Conservation (phyloP, 768 basidiomycete species). For the Lactarius indigo region DNA sequence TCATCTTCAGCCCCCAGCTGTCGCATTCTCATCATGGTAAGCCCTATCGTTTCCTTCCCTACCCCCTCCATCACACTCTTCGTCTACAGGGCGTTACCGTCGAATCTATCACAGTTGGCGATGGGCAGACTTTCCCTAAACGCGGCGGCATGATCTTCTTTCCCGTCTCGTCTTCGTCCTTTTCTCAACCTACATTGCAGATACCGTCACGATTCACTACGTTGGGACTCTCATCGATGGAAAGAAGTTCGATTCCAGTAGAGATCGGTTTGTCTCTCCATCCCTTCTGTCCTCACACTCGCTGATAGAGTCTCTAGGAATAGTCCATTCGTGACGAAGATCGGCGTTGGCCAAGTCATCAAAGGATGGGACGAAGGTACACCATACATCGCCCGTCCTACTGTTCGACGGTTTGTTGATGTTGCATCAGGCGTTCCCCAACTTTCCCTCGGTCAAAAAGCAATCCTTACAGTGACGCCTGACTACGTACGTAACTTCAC, state of each 20-base stretch:
- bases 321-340: slow-evolving; percentile 60
- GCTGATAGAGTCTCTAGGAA: slow-evolving; percentile 38
- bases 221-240: slow-evolving; percentile 67
- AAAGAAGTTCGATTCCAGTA: slow-evolving; percentile 68
- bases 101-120: slow-evolving; percentile 54
- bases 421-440: slow-evolving; percentile 59
- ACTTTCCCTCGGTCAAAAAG: slow-evolving; percentile 75
- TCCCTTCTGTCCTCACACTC: slow-evolving; percentile 15
- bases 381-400: slow-evolving; percentile 23
- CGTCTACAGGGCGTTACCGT: slow-evolving; percentile 64
- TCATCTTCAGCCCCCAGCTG: slow-evolving; percentile 10
- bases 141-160: slow-evolving; percentile 52
- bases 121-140: slow-evolving; percentile 63
- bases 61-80: slow-evolving; percentile 5
- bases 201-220: slow-evolving; percentile 75
- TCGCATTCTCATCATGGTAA: slow-evolving; percentile 21
- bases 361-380: slow-evolving; percentile 88
- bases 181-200: slow-evolving; percentile 35
- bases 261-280: slow-evolving; percentile 55
- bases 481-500: slow-evolving; percentile 61
- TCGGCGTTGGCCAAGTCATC: slow-evolving; percentile 81
- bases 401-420: not conserved
- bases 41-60: slow-evolving; percentile 2
- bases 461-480: slow-evolving; percentile 58
- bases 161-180: slow-evolving; percentile 4